phyloP scores from a whole-genome alignment of 1,139 yeast species.

The Scheffersomyces cryptocercus region DNA sequence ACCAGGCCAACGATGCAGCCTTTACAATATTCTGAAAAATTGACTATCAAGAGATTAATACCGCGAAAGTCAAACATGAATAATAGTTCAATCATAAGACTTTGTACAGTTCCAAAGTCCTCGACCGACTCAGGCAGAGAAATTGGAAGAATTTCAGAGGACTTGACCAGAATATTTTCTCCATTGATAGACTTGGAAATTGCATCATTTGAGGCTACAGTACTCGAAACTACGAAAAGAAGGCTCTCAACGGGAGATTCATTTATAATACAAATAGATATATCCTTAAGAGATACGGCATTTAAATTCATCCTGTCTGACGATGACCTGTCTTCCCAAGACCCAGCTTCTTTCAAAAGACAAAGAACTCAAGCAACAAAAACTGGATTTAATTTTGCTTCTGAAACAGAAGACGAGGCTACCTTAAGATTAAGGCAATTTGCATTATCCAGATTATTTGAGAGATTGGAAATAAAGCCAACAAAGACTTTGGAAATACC shows the following conservation, averaged over 20 bases:
- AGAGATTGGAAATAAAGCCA: conserved; percentile 32
- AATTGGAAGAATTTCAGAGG: conserved; percentile 77
- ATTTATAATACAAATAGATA: conserved; percentile 62
- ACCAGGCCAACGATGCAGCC: conserved; percentile 69
- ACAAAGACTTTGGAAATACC: conserved; percentile 8
- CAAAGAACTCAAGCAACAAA: conserved; percentile 14
- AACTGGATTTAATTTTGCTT: conserved; percentile 24
- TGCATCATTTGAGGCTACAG: conserved; percentile 56
- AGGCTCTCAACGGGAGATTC: conserved; percentile 73
- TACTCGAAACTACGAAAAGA: conserved; percentile 58
- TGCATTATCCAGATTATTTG: conserved; percentile 60
- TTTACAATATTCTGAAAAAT: conserved; percentile 49
- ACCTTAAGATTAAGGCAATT: conserved; percentile 54
- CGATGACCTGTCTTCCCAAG: conserved; percentile 5
- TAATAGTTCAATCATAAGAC: conserved; percentile 30
- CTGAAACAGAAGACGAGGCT: conserved; percentile 59
- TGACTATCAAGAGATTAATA: conserved; percentile 37
- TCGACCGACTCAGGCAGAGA: conserved; percentile 45
- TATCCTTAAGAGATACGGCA: conserved; percentile 54
- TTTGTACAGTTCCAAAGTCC: conserved; percentile 26
- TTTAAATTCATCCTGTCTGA: conserved; percentile 29
- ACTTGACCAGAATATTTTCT: conserved; percentile 64
- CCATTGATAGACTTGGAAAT: conserved; percentile 63
- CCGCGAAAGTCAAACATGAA: conserved; percentile 25
- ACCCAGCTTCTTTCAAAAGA: conserved; percentile 6